Conservation (phyloP, 1,139 yeast species). For the Hemisphaericaspora xylofermentans region DNA sequence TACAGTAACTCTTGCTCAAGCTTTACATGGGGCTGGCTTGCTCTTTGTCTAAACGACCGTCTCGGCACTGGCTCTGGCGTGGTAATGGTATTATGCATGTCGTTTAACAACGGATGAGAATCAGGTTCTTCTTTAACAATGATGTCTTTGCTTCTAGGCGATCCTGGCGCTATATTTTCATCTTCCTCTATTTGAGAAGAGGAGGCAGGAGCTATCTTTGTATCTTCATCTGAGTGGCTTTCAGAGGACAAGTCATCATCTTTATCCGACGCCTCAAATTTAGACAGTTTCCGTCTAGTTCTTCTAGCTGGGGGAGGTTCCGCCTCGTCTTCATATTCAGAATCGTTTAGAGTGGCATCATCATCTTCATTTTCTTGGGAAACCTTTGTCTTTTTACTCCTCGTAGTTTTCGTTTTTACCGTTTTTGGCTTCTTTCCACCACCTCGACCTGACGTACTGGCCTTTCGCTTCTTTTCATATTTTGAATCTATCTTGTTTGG, state of each 20-base stretch:
- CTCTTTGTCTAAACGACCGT: neutral
- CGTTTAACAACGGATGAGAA: neutral
- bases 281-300: neutral
- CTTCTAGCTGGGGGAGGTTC: neutral
- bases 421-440: slow-evolving; percentile 1
- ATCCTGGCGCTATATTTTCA: neutral
- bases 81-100: neutral
- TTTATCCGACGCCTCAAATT: slow-evolving; percentile 5
- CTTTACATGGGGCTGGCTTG: neutral
- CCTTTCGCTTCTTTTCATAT: slow-evolving; percentile 5
- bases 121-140: slow-evolving; percentile 3
- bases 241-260: slow-evolving; percentile 4
- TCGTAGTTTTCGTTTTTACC: neutral
- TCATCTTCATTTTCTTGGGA: slow-evolving; percentile 6
- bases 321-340: neutral
- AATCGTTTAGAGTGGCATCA: slow-evolving; percentile 2
- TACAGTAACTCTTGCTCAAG: neutral
- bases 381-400: neutral
- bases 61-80: neutral
- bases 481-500: slow-evolving; percentile 8
- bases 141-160: slow-evolving; percentile 7
- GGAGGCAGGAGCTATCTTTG: neutral
- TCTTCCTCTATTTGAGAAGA: neutral
- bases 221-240: neutral
- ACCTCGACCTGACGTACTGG: neutral